phyloP scores from a whole-genome alignment of 192 early-diverging fungal genomes.

The Backusella circina region DNA sequence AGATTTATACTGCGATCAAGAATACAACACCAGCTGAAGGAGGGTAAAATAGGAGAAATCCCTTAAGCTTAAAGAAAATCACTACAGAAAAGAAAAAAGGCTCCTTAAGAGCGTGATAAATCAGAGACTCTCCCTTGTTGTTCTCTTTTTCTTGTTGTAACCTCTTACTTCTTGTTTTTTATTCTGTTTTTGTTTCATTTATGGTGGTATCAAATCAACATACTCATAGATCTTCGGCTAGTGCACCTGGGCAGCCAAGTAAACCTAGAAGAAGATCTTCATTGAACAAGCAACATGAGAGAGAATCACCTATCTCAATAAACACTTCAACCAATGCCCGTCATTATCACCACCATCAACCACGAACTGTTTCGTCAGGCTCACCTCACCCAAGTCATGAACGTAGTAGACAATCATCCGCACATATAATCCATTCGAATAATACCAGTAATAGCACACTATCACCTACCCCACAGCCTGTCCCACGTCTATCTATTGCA shows the following conservation, averaged over 20 bases:
- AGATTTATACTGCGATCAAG: neutral
- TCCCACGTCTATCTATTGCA: slow-evolving; percentile 25
- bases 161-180: neutral
- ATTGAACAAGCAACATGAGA: neutral
- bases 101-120: neutral
- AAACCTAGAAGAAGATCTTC: neutral
- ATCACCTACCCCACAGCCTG: neutral
- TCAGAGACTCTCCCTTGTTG: neutral
- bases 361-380: neutral
- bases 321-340: neutral
- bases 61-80: neutral
- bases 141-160: neutral
- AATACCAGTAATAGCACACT: neutral
- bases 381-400: neutral
- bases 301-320: neutral
- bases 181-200: neutral
- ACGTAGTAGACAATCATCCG: neutral
- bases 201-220: neutral
- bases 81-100: neutral
- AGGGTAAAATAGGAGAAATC: neutral
- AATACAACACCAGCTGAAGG: neutral
- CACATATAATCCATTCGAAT: neutral
- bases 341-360: neutral
- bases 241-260: neutral
- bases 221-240: neutral